A percentile compares a stretch with the other conserved stretches of the same genome.
phyloP scores from a whole-genome alignment of 139 green algal genomes.

The Chlamydomonas sp. region DNA sequence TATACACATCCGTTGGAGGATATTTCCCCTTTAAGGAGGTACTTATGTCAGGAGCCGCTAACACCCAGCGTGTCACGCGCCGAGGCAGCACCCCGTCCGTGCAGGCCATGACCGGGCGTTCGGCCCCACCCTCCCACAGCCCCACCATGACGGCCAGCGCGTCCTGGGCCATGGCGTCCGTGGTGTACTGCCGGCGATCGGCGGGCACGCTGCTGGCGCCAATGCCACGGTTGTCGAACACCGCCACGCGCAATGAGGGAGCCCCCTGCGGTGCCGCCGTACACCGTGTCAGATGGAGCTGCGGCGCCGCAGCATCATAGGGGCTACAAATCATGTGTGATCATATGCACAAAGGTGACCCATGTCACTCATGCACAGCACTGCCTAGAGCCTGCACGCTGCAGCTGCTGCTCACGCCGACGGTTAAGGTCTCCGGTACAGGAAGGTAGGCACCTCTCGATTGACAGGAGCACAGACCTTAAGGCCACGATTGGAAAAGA shows the following conservation, averaged over 20 bases:
- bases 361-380: too few relatives aligned
- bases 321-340: neutral
- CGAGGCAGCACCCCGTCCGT: neutral
- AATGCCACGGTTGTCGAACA: slow-evolving; percentile 73
- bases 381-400: too few relatives aligned
- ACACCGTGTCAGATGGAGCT: neutral
- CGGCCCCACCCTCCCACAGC: neutral
- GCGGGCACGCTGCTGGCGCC: slow-evolving; percentile 52
- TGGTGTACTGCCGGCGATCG: slow-evolving; percentile 51
- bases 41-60: too few relatives aligned
- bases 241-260: slow-evolving; percentile 28
- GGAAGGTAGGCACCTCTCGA: neutral
- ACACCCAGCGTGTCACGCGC: neutral
- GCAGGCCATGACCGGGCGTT: neutral
- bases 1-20: neutral
- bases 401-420: too few relatives aligned
- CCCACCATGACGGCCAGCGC: slow-evolving; percentile 39
- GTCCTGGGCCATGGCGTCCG: slow-evolving; percentile 67
- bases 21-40: neutral
- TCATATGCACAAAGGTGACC: too few relatives aligned
- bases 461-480: neutral
- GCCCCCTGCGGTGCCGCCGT: too few relatives aligned
- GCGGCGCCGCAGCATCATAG: too few relatives aligned
- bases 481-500: slow-evolving; percentile 2
- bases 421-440: neutral